A percentile compares a stretch with the other conserved stretches of the same genome.
phyloP scores from a whole-genome alignment of 2,329 filamentous ascomycete species.

The Ceratocystis eucalypticola region DNA sequence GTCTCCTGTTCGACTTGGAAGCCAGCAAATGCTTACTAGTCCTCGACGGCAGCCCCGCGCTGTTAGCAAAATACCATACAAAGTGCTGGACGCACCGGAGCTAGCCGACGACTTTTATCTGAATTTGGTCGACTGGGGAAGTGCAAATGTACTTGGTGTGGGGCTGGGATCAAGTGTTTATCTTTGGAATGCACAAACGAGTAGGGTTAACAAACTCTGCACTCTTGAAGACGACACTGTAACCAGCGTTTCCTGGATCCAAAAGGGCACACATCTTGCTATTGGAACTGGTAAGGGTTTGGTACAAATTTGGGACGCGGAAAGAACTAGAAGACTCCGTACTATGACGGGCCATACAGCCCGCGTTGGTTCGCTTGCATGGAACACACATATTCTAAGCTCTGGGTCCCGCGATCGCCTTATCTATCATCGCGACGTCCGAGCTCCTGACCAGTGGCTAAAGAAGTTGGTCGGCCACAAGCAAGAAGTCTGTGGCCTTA shows the following conservation, averaged over 20 bases:
- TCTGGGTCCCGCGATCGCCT: constrained; percentile 86
- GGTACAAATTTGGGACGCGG: constrained; percentile 96
- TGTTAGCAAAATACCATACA: constrained; percentile 93
- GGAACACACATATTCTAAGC: constrained; percentile 95
- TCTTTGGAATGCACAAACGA: constrained; percentile 92
- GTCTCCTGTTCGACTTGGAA: constrained; percentile 83
- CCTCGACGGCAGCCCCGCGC: constrained; percentile 77
- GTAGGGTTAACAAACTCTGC: constrained; percentile 85
- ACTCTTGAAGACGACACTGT: constrained; percentile 86
- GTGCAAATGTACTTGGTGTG: constrained; percentile 84
- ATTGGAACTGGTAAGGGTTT: constrained; percentile 90
- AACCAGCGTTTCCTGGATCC: constrained; percentile 96
- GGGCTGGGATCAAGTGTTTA: constrained; percentile 88
- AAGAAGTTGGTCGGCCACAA: constrained; percentile 85
- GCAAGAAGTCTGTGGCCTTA: constrained; percentile 91
- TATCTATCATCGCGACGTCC: constrained; percentile 92
- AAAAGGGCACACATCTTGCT: constrained; percentile 87
- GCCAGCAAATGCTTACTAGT: constrained; percentile 84
- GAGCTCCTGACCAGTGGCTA: constrained; percentile 80
- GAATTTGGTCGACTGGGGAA: constrained; percentile 95
- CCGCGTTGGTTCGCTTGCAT: constrained; percentile 83
- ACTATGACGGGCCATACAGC: constrained; percentile 96
- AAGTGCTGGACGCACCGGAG: constrained; percentile 91
- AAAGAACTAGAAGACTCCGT: constrained; percentile 67
- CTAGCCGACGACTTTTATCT: constrained; percentile 95